These are phyloP conservation scores for Termitomyces sp. DNA, from an alignment of 1,284 basidiomycete genomes.

Conservation along the genomic window DNA sequence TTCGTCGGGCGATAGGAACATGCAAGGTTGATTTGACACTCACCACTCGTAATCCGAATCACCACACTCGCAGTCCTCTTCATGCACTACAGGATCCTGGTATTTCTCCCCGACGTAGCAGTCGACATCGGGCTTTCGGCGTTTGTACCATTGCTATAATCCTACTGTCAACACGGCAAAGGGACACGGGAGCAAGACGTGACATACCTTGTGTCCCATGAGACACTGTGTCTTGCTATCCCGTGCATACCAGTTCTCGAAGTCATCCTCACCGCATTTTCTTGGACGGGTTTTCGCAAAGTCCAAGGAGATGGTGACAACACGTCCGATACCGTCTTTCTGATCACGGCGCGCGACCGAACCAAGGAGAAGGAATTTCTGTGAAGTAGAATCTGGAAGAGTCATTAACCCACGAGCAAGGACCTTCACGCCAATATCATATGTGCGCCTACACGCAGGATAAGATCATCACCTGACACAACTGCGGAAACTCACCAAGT, in stretches of 20 bases:
- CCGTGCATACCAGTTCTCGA: constrained; percentile 87
- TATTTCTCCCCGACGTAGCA: constrained; percentile 95
- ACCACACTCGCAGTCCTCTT: constrained; percentile 81
- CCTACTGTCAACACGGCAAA: neutral
- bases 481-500: constrained; percentile 64
- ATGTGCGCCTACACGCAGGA: constrained; percentile 52
- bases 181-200: neutral
- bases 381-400: constrained; percentile 88
- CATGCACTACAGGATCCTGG: constrained; percentile 75
- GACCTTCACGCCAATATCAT: constrained; percentile 68
- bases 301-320: constrained; percentile 79
- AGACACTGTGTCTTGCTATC: constrained; percentile 70
- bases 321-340: constrained; percentile 51
- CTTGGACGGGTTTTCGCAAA: constrained; percentile 69
- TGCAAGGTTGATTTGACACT: constrained; percentile 18
- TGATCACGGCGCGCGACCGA: constrained; percentile 67
- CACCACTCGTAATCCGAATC: constrained; percentile 94
- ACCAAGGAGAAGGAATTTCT: constrained; percentile 86
- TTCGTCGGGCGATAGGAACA: neutral
- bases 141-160: constrained; percentile 84
- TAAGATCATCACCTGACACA: neutral
- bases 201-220: constrained; percentile 86
- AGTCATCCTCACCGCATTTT: constrained; percentile 73
- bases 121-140: constrained; percentile 79
- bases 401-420: constrained; percentile 78